These are phyloP conservation scores for Comarum palustre DNA, from an alignment of 306 rosid genomes.

Conservation along the genomic window DNA sequence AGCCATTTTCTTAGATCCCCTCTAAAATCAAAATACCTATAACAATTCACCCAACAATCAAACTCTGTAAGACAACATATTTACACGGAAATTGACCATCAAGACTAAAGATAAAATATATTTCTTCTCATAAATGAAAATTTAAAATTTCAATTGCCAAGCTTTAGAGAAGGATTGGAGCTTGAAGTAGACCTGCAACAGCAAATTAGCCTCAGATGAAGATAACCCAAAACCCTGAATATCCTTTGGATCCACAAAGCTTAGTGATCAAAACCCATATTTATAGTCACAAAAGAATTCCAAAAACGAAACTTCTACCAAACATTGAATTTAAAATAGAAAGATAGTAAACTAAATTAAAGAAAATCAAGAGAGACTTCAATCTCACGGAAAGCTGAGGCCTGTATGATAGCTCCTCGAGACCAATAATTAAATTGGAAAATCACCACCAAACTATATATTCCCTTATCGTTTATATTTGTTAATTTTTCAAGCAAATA, in stretches of 20 bases:
- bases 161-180: slow-evolving; percentile 13
- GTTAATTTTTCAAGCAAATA: background rate
- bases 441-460: slow-evolving; percentile 36
- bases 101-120: background rate
- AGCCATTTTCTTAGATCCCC: slow-evolving; percentile 52
- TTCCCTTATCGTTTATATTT: background rate
- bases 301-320: slow-evolving; percentile 25
- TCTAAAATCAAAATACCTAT: slow-evolving; percentile 27
- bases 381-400: slow-evolving; percentile 52
- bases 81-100: no score
- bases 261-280: slow-evolving; percentile 34
- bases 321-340: slow-evolving; percentile 14
- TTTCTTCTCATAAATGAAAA: background rate
- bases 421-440: slow-evolving; percentile 38
- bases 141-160: slow-evolving; percentile 3
- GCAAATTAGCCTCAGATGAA: slow-evolving; percentile 31
- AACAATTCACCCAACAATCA: slow-evolving; percentile 21
- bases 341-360: background rate
- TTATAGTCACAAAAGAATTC: slow-evolving; percentile 31
- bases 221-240: slow-evolving; percentile 38
- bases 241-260: slow-evolving; percentile 33
- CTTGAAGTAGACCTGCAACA: slow-evolving; percentile 25
- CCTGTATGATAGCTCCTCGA: slow-evolving; percentile 38
- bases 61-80: background rate
- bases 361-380: slow-evolving; percentile 34